phyloP scores from a whole-genome alignment of 2,329 filamentous ascomycete genomes.

The Phialocephala subalpina region DNA sequence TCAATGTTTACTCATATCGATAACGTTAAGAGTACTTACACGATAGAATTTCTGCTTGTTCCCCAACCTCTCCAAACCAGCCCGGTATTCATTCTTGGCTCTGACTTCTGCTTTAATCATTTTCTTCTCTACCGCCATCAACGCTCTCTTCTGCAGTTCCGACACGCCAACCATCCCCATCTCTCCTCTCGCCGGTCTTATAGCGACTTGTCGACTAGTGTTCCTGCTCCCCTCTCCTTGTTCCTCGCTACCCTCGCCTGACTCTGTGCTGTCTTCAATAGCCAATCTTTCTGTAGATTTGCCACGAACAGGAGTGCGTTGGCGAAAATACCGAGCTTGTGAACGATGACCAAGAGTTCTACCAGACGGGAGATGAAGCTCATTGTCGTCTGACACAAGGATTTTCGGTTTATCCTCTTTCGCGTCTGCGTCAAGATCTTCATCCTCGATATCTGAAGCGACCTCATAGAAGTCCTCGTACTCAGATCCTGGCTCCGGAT shows the following conservation, averaged over 20 bases:
- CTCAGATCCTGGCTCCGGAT: conserved; percentile 47
- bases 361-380: conserved; percentile 47
- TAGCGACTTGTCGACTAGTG: conserved; percentile 16
- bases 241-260: background rate
- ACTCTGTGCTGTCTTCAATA: background rate
- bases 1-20: background rate
- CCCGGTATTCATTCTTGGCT: conserved; percentile 35
- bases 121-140: conserved; percentile 37
- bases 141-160: conserved; percentile 34
- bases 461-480: conserved; percentile 47
- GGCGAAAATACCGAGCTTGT: conserved; percentile 15
- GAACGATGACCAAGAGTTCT: conserved; percentile 45
- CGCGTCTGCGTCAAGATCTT: conserved; percentile 19
- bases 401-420: conserved; percentile 15
- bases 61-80: conserved; percentile 35
- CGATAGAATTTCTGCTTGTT: conserved; percentile 41
- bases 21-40: conserved; percentile 21
- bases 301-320: conserved; percentile 7
- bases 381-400: conserved; percentile 38
- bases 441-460: conserved; percentile 18
- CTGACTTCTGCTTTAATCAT: conserved; percentile 34
- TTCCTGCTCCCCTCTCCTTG: conserved; percentile 21
- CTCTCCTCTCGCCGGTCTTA: conserved; percentile 22
- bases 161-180: conserved; percentile 34
- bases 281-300: background rate